Evolutionary conservation across 2,329 filamentous ascomycete genomes (phyloP), one percentile per base, ranked within the genome.

Genomic region (Neofusicoccum laricinum): DNA sequence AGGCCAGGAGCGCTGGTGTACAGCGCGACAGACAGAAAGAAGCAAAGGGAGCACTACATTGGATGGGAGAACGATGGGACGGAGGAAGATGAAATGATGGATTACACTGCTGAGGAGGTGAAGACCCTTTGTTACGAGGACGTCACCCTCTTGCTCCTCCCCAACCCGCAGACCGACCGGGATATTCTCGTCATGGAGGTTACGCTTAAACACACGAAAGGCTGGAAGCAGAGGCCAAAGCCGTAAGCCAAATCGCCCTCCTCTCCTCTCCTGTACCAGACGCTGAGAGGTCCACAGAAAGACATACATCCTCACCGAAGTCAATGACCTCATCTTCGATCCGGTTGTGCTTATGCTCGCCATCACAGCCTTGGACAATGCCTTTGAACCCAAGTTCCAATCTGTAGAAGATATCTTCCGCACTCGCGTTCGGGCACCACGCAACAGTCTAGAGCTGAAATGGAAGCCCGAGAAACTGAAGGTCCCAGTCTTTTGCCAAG

Each of bases 1-100:
- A 59, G 67, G 43, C 69, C 63, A 38, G 61, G 67, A 63, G 67
- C 69, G 6, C 48, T 69, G n/a, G 61, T 69, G 2, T 48, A 65
- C 61, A 67, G 63, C 46, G 63, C 50, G 41, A 68, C 64, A 53
- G 50, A 62, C 30, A 68, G 61, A 64, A 46, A 46, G 43, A 46
- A 46, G 43, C 43, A 46, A 11, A 46, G 43, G 8, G 43, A 46
- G 15, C 17, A 46, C 19, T 21, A 46, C 8, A 46, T 46, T 11
- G 43, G 43, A 46, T 46, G 43, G 21, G 46, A 49, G 12, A 32
- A 32, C 4, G 21, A 49, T 49, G 43, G 10, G 2, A 0, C 10
- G 4, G 21, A 30, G 2, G 21, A 49, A 1, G 21, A 32, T 32
- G 21, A 32, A 11, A 21, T 32, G 46, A 21, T 32, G 46, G 46